phyloP scores from a whole-genome alignment of 768 basidiomycete species.

The Leccinum arenicola region DNA sequence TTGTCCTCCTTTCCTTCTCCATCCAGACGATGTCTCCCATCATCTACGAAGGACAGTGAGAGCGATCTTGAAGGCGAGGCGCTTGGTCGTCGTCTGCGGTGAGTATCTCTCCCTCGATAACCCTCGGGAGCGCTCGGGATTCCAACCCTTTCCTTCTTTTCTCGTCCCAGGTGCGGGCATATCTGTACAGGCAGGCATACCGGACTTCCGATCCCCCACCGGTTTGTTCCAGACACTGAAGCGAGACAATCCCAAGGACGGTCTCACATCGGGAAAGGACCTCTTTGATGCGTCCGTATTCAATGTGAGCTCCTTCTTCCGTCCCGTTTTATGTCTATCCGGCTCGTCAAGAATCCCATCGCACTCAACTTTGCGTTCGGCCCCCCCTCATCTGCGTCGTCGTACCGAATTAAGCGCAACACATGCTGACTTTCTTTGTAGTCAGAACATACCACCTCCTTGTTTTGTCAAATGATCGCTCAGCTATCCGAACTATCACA shows the following conservation, averaged over 20 bases:
- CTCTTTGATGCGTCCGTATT: conserved; percentile 91
- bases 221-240: conserved; percentile 80
- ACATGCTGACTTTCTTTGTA: conserved; percentile 33
- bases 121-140: conserved; percentile 9
- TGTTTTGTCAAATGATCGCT: conserved; percentile 90
- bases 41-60: conserved; percentile 57
- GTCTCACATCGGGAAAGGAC: conserved; percentile 75
- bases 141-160: not conserved
- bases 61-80: conserved; percentile 73
- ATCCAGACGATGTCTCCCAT: conserved; percentile 41
- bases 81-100: conserved; percentile 88
- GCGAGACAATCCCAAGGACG: conserved; percentile 72
- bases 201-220: conserved; percentile 81
- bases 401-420: conserved; percentile 1
- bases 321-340: conserved; percentile 5
- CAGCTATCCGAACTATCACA: conserved; percentile 71
- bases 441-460: conserved; percentile 71
- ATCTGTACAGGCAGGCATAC: conserved; percentile 83
- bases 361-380: not conserved
- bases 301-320: conserved; percentile 49
- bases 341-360: not conserved
- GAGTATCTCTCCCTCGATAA: conserved; percentile 31
- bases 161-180: conserved; percentile 72
- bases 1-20: conserved; percentile 55
- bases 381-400: not conserved